phyloP scores from a whole-genome alignment of 768 basidiomycete genomes.

The Suillus weaverae region DNA sequence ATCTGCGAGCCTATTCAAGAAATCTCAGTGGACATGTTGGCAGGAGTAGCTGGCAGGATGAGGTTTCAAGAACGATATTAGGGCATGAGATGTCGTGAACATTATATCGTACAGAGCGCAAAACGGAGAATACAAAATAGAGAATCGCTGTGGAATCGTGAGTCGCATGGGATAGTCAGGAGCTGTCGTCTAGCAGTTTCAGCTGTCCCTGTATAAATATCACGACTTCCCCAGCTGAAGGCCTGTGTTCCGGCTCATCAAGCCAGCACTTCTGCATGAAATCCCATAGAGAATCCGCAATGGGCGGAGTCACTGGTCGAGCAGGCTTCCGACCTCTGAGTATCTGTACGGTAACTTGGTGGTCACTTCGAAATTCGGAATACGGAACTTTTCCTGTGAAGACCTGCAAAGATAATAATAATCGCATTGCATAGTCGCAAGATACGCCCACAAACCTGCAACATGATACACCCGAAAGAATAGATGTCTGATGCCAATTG shows the following conservation, averaged over 20 bases:
- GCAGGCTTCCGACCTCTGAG: not conserved
- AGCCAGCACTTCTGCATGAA: constrained; percentile 14
- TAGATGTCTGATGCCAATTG: constrained; percentile 25
- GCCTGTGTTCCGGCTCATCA: constrained; percentile 12
- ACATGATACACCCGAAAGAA: constrained; percentile 37
- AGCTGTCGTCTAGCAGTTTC: constrained; percentile 1
- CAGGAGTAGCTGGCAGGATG: not conserved
- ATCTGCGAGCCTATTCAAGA: not conserved
- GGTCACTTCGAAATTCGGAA: constrained; percentile 1
- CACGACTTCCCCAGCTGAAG: not conserved
- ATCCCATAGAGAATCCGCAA: not conserved
- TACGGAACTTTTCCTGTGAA: constrained; percentile 8
- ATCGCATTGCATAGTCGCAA: not conserved
- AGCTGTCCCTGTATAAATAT: constrained; percentile 1
- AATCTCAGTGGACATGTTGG: not conserved
- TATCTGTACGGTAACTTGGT: constrained; percentile 1
- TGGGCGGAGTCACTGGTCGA: not conserved
- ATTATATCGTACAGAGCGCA: not conserved
- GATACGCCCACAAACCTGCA: constrained; percentile 32
- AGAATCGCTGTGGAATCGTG: not conserved
- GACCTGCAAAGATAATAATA: not conserved
- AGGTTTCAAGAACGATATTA: not conserved
- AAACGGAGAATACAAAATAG: constrained; percentile 8
- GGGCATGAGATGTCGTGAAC: not conserved
- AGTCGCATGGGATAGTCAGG: not conserved